Evolutionary conservation across 495 filamentous ascomycete genomes (phyloP).

Genomic region (Venustampulla echinocandica): DNA sequence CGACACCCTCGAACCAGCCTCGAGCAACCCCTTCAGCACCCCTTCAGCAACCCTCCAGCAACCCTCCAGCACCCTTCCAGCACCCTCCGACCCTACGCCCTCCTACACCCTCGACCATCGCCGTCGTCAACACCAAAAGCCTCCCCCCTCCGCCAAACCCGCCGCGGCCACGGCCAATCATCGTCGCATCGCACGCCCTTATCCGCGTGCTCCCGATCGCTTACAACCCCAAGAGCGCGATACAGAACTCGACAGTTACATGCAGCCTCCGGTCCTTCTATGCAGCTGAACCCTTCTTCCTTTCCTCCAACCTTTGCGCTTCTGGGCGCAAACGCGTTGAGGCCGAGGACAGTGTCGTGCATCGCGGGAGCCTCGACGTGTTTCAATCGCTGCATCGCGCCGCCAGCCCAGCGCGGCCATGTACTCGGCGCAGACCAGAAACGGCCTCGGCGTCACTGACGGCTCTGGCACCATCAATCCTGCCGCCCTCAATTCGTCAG

Average conservation of each 20-base stretch:
- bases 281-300: not conserved
- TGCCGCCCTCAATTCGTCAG: conserved; percentile 39
- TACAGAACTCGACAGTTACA: too few relatives aligned
- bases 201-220: conserved; percentile 3
- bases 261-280: conserved; percentile 1
- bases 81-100: not conserved
- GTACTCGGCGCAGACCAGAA: conserved; percentile 46
- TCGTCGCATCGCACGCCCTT: not conserved
- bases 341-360: conserved; percentile 1
- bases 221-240: too few relatives aligned
- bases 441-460: conserved; percentile 58
- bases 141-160: not conserved
- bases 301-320: conserved; percentile 4
- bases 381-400: conserved; percentile 14
- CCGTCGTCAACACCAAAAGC: not conserved
- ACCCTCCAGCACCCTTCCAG: not conserved
- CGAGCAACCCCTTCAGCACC: not conserved
- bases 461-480: conserved; percentile 75
- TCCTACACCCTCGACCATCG: not conserved
- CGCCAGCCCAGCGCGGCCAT: conserved; percentile 39
- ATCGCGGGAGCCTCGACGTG: conserved; percentile 8
- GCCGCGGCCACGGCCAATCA: not conserved
- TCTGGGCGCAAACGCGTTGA: conserved; percentile 17
- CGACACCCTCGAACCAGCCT: not conserved
- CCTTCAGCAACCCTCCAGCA: not conserved